phyloP scores from a whole-genome alignment of 495 filamentous ascomycete genomes.

The Aspergillus campestris region DNA sequence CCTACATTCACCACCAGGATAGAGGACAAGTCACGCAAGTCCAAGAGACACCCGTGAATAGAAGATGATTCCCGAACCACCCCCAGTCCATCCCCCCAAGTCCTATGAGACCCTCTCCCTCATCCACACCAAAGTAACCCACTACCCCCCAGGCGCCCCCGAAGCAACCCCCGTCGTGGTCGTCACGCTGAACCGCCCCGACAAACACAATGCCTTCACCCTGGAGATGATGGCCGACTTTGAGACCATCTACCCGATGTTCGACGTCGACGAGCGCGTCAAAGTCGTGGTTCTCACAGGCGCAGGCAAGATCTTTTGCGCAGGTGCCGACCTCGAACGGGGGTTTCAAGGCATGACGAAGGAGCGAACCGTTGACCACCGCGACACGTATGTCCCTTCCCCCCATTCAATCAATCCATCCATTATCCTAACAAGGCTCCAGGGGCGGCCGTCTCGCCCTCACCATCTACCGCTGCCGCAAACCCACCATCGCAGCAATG shows the following conservation, averaged over 20 bases:
- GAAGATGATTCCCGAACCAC: background rate
- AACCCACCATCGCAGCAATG: constrained; percentile 53
- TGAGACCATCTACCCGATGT: constrained; percentile 36
- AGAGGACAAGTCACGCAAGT: no score
- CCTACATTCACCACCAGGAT: no score
- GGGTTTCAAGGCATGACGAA: constrained; percentile 5
- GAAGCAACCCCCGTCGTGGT: constrained; percentile 40
- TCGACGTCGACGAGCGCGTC: constrained; percentile 43
- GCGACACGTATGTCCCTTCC: constrained; percentile 1
- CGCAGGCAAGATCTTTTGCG: constrained; percentile 45
- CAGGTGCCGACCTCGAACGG: constrained; percentile 45
- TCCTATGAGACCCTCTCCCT: constrained; percentile 25
- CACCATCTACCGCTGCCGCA: constrained; percentile 50
- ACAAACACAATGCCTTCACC: constrained; percentile 49
- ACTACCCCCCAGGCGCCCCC: constrained; percentile 33
- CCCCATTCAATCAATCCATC: no score
- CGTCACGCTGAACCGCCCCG: constrained; percentile 42
- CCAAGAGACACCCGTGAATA: no score
- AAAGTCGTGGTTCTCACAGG: constrained; percentile 46
- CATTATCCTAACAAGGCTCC: no score
- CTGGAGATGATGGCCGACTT: constrained; percentile 40
- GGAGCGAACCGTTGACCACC: constrained; percentile 14
- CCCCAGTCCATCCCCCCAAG: background rate
- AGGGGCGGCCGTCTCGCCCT: constrained; percentile 32
- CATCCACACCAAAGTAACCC: constrained; percentile 36